Base-by-base conservation (phyloP, 495 filamentous ascomycete species). In the Cudoniella acicularis region DNA sequence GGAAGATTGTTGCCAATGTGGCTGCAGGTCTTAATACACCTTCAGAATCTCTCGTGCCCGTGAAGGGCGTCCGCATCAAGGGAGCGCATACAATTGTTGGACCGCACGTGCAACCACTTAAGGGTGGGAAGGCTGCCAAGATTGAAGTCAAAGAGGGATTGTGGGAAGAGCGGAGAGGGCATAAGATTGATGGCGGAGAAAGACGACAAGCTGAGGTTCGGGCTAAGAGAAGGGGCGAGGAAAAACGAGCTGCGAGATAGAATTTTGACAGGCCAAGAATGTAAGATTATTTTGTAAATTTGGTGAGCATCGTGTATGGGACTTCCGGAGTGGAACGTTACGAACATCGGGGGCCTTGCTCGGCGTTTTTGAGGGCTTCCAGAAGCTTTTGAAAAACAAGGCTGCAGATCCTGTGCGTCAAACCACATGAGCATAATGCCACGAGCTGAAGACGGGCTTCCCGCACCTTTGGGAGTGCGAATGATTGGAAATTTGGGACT, bases 131-230 rank as follows among this genome's bases (percentile, higher is more conserved):
- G 42, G 83, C 82, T 30, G 87, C 85, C 1, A 76, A 76, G 30
- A 76, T 96, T 49, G 77, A 75, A 54, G 81, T 88, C 6, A 84
- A 87, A 61, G 91, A 96, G 66, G 89, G 89, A 2, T 85, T 96
- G 79, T 96, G 92, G 92, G 92, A 95, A 75, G 77, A 89, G 64
- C 79, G 73, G 67, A 79, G 88, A 56, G 94, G 94, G 41, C 82
- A 83, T 47, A 98, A 98, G 83, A 83, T 97, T 60, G 94, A 98
- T 78, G 94, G 94, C 66, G 94, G 94, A 79, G 94, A 98, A 76
- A 83, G 94, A 70, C 83, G 95, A 70, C 85, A 82, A 73, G 87
- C 85, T 17, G 88, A 96, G 74, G 87, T 98, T 46, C 78, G 90
- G 68, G 80, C 85, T 23, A 90, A 89, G 79, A 80, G 81, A 67